Conservation (phyloP, 2,329 filamentous ascomycete species). For the Nectriaceae sp. region DNA sequence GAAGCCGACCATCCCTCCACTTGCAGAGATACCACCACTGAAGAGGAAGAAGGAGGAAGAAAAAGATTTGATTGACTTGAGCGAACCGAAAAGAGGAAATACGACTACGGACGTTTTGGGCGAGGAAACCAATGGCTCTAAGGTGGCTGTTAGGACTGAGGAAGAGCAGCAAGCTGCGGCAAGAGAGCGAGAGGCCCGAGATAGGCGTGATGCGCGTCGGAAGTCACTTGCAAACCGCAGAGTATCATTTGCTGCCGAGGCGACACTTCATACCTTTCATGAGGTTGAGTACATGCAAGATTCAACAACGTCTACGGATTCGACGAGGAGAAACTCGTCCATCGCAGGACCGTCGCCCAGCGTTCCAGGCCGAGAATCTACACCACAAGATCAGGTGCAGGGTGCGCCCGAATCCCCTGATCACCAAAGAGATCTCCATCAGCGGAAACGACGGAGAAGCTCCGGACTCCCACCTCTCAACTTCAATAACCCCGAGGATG, state of each 20-base stretch:
- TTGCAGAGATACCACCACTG: conserved; percentile 66
- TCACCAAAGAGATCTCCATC: conserved; percentile 60
- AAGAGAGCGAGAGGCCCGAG: conserved; percentile 68
- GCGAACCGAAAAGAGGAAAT: conserved; percentile 11
- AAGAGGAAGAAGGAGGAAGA: conserved; percentile 45
- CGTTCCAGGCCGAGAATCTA: conserved; percentile 55
- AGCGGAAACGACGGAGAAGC: conserved; percentile 62
- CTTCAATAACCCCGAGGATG: conserved; percentile 66
- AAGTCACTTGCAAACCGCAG: conserved; percentile 92
- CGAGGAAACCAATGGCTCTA: conserved; percentile 44
- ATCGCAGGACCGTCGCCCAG: conserved; percentile 37
- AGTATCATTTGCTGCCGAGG: conserved; percentile 96
- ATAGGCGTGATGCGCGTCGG: conserved; percentile 82
- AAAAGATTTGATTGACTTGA: conserved; percentile 20
- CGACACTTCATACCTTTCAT: conserved; percentile 95
- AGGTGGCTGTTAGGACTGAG: conserved; percentile 67
- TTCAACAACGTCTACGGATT: conserved; percentile 78
- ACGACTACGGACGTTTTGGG: conserved; percentile 15
- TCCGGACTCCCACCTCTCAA: conserved; percentile 67
- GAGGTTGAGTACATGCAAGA: conserved; percentile 88
- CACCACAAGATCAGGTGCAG: conserved; percentile 62
- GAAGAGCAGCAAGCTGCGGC: conserved; percentile 71
- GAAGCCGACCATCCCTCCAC: conserved; percentile 73
- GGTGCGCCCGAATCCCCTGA: conserved; percentile 61
- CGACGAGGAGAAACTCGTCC: conserved; percentile 72